A percentile compares a stretch with the other conserved stretches of the same genome.
Conservation (phyloP, 148 eudicot genomes). For the Linanthus parryae region DNA sequence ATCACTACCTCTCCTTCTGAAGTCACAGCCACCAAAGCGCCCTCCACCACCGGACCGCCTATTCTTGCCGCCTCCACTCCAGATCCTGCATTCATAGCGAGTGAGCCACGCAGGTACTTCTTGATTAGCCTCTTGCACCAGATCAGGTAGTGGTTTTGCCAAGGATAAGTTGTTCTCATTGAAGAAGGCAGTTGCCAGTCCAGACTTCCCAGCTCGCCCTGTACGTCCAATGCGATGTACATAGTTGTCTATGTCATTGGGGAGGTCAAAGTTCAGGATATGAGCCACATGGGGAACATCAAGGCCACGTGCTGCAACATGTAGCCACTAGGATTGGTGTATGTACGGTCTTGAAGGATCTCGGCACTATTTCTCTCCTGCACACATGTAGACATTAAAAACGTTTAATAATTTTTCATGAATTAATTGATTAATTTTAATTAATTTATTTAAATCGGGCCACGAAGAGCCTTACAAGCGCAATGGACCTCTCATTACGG, state of each 20-base stretch:
- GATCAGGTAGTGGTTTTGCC: slow-evolving; percentile 24
- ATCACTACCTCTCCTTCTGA: slow-evolving; percentile 17
- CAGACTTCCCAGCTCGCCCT: slow-evolving; percentile 30
- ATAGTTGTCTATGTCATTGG: no score
- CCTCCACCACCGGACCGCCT: slow-evolving; percentile 23
- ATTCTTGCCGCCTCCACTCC: slow-evolving; percentile 16
- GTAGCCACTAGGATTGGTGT: slow-evolving; percentile 87
- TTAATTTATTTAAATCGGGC: no score
- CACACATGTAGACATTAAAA: no score
- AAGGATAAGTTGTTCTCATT: slow-evolving; percentile 22
- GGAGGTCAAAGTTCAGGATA: no score
- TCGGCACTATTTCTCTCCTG: slow-evolving; percentile 72
- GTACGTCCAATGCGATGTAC: no score
- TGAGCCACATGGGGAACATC: no score
- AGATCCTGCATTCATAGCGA: slow-evolving; percentile 18
- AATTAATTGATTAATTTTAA: no score
- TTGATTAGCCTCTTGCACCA: slow-evolving; percentile 29
- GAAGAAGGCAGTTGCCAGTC: slow-evolving; percentile 30
- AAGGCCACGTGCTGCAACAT: no score
- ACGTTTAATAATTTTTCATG: no score
- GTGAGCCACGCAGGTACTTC: slow-evolving; percentile 31
- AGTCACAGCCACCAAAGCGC: slow-evolving; percentile 24
- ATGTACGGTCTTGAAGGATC: slow-evolving; percentile 68
- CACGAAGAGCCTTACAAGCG: no score
- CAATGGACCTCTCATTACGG: no score